phyloP scores from a whole-genome alignment of 495 filamentous ascomycete genomes.

The Xylaria sp. region DNA sequence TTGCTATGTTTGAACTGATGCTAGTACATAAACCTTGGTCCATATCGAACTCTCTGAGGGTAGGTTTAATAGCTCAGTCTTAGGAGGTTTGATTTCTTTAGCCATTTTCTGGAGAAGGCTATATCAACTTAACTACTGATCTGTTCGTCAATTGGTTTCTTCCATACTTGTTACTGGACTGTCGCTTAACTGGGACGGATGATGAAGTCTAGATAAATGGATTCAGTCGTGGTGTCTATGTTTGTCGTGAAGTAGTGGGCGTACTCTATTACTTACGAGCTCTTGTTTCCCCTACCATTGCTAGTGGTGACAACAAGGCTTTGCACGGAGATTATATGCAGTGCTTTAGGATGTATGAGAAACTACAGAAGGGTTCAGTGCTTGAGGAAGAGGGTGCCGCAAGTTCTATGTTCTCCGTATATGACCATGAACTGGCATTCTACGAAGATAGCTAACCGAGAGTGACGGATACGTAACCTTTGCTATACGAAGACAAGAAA shows the following conservation, averaged over 20 bases:
- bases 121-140: background rate
- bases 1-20: background rate
- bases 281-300: background rate
- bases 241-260: background rate
- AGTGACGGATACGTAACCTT: background rate
- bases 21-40: too few relatives aligned
- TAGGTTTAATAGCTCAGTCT: background rate
- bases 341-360: background rate
- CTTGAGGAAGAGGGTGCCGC: background rate
- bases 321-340: background rate
- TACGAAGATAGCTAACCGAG: background rate
- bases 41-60: background rate
- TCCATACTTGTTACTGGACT: background rate
- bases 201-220: background rate
- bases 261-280: background rate
- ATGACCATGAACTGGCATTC: background rate
- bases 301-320: background rate
- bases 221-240: conserved; percentile 3
- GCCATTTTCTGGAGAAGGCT: background rate
- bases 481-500: background rate
- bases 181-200: background rate
- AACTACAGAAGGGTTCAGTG: background rate
- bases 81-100: background rate
- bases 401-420: background rate
- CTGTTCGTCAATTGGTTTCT: too few relatives aligned